A percentile compares a stretch with the other conserved stretches of the same genome.
Evolutionary conservation across 2,329 filamentous ascomycete species (phyloP).

Genomic region (Epichloe uncinata): DNA sequence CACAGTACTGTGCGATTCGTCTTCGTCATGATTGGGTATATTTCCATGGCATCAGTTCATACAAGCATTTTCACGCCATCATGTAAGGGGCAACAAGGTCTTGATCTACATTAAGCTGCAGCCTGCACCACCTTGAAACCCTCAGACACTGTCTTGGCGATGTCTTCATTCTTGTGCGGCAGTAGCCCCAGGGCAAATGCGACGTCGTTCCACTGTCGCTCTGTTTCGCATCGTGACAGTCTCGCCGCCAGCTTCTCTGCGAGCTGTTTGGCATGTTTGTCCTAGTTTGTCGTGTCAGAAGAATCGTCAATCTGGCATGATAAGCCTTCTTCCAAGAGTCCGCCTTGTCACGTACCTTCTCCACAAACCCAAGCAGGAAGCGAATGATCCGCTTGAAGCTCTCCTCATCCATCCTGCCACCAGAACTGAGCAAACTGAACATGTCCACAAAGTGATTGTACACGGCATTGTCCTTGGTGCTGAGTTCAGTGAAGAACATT

Average conservation of each 20-base stretch:
- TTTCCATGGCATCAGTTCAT: not conserved
- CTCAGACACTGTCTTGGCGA: slow-evolving; percentile 59
- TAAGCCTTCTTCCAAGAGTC: slow-evolving; percentile 6
- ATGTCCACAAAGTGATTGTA: slow-evolving; percentile 99
- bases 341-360: slow-evolving; percentile 55
- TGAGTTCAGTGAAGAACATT: slow-evolving; percentile 98
- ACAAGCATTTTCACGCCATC: too few relatives aligned
- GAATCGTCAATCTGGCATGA: slow-evolving; percentile 8
- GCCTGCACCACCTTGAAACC: slow-evolving; percentile 63
- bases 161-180: slow-evolving; percentile 88
- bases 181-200: slow-evolving; percentile 80
- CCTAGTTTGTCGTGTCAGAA: slow-evolving; percentile 36
- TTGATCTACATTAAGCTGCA: slow-evolving; percentile 31
- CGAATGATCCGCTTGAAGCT: slow-evolving; percentile 76
- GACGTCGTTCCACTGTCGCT: slow-evolving; percentile 96
- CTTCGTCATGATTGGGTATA: too few relatives aligned
- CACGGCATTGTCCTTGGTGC: slow-evolving; percentile 95
- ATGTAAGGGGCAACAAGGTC: too few relatives aligned
- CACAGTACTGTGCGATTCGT: too few relatives aligned
- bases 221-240: slow-evolving; percentile 72
- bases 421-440: slow-evolving; percentile 84
- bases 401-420: slow-evolving; percentile 69
- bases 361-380: slow-evolving; percentile 89
- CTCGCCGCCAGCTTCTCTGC: slow-evolving; percentile 85
- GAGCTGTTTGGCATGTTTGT: slow-evolving; percentile 93